Evolutionary conservation across 352 stramenopile genomes (phyloP).

Genomic region (Globisporangium canariense): DNA sequence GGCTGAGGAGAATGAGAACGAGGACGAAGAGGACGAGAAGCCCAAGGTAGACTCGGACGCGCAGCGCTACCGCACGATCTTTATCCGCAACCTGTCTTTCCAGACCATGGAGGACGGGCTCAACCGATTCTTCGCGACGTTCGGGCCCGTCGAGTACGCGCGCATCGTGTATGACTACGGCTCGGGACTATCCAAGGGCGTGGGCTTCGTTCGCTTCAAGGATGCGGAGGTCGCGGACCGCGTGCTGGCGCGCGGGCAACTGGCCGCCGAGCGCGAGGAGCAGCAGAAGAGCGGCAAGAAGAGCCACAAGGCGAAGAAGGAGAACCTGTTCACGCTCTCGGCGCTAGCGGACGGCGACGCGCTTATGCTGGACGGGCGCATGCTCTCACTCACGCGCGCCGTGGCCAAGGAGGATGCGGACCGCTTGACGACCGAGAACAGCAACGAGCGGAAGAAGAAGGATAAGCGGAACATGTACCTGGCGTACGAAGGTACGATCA

Average conservation of each 20-base stretch:
- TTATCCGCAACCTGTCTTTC: slow-evolving; percentile 85
- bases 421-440: slow-evolving; percentile 44
- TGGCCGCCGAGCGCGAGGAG: slow-evolving; percentile 31
- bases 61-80: slow-evolving; percentile 79
- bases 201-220: slow-evolving; percentile 83
- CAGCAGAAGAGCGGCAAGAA: slow-evolving; percentile 53
- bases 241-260: slow-evolving; percentile 53
- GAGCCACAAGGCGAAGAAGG: slow-evolving; percentile 34
- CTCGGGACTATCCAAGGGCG: slow-evolving; percentile 78
- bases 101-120: slow-evolving; percentile 72
- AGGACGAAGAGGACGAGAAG: slow-evolving; percentile 25
- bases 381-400: slow-evolving; percentile 69
- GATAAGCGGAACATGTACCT: slow-evolving; percentile 97
- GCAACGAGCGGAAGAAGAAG: slow-evolving; percentile 62
- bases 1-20: slow-evolving; percentile 23
- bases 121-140: slow-evolving; percentile 68
- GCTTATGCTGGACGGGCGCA: slow-evolving; percentile 69
- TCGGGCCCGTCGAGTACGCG: slow-evolving; percentile 76
- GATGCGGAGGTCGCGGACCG: slow-evolving; percentile 45
- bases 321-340: slow-evolving; percentile 61
- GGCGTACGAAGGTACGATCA: slow-evolving; percentile 93
- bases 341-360: slow-evolving; percentile 67
- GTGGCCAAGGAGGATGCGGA: slow-evolving; percentile 72
- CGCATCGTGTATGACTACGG: slow-evolving; percentile 77
- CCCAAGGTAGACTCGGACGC: slow-evolving; percentile 64